These are phyloP conservation scores for Saccharomyces kudriavzevii DNA, from an alignment of 805 yeast species.

Conservation along the genomic window DNA sequence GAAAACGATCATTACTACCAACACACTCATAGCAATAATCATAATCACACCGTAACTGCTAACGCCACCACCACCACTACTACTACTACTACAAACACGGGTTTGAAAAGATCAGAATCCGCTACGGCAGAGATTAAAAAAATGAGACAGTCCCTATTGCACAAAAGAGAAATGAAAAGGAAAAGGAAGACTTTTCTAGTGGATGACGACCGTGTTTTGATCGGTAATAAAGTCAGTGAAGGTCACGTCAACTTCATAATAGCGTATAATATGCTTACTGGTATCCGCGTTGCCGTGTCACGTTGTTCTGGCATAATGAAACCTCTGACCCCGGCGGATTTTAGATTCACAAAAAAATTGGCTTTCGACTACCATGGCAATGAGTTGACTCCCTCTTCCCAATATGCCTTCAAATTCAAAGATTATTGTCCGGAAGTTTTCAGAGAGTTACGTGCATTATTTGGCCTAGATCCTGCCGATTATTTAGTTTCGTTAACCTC, in stretches of 20 bases:
- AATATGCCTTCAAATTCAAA: slow-evolving; percentile 91
- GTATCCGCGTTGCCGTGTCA: slow-evolving; percentile 91
- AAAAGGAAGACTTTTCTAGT: slow-evolving; percentile 36
- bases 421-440: slow-evolving; percentile 95
- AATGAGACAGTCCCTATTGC: slow-evolving; percentile 41
- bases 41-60: slow-evolving; percentile 5
- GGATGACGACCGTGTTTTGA: slow-evolving; percentile 49
- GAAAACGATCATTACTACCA: background rate
- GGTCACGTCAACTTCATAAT: slow-evolving; percentile 89
- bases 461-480: slow-evolving; percentile 93
- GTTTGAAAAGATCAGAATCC: slow-evolving; percentile 30
- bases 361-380: slow-evolving; percentile 84
- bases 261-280: slow-evolving; percentile 96
- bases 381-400: slow-evolving; percentile 85
- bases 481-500: slow-evolving; percentile 88
- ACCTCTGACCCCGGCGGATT: slow-evolving; percentile 60
- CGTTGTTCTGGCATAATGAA: slow-evolving; percentile 81
- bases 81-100: background rate
- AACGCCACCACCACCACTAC: slow-evolving; percentile 2
- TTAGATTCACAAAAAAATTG: slow-evolving; percentile 62
- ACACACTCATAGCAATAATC: background rate
- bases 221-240: slow-evolving; percentile 79
- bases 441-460: slow-evolving; percentile 67
- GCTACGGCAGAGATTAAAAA: slow-evolving; percentile 40
- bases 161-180: slow-evolving; percentile 37